Base-by-base conservation (phyloP, 1,284 basidiomycete genomes). In the Cystobasidiaceae sp. region DNA sequence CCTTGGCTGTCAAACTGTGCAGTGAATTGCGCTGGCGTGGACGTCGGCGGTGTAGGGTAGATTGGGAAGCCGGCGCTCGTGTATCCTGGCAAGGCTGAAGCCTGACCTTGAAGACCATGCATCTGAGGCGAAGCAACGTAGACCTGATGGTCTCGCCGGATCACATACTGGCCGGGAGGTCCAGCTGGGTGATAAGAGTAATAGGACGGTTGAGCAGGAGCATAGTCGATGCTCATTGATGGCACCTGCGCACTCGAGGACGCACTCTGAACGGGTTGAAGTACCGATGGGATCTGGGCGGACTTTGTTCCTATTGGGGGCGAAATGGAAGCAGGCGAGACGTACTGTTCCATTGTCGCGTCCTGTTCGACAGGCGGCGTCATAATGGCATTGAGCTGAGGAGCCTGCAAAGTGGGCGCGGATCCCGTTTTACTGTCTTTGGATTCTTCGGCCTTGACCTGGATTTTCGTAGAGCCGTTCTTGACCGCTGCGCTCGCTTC, bases 1-100 rank as follows among this genome's bases (percentile, higher is more conserved):
- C 33, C 34, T 7, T 41, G 50, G 17, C 15, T 11, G 19, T 25
- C 44, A 30, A 64, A 64, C 30, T 64, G 61, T 34, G 61, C 41
- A 15, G 43, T 50, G 21, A 64, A 64, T 44, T 64, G 61, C 3
- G 61, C 25, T 54, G 55, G 61, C 15, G 61, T 33, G 9, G 51
- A 55, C 8, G 45, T 27, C 17, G 61, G 52, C 6, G 61, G 61
- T 27, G 61, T 56, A 33, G 61, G 61, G 60, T 52, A 33, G 30
- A 62, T 21, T 21, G 23, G 37, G 49, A 44, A 11, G 49, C 46
- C 5, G 25, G 34, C n/a, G 21, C 50, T 23, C 60, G 25, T 43
- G 49, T 27, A 46, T 3, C 6, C 27, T 39, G 37, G 37, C 37
- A 11, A 39, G 37, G 37, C 37, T n/a, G n/a, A n/a, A n/a, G n/a